Conservation (phyloP, 805 yeast genomes). For the Sugiyamaella chiloensis region DNA sequence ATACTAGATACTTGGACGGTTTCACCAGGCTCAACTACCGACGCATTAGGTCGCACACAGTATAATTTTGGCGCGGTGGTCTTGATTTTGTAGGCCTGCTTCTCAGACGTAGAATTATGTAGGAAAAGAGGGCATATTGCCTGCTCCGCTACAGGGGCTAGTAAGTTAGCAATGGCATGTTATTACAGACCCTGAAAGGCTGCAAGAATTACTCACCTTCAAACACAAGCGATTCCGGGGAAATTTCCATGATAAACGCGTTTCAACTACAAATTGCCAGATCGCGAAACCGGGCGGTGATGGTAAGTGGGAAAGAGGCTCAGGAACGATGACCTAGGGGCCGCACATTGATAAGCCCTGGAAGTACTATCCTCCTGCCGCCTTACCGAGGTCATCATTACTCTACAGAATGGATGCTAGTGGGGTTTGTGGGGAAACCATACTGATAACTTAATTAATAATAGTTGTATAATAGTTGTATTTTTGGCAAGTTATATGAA, state of each 20-base stretch:
- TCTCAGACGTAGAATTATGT: conserved; percentile 53
- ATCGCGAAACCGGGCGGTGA: conserved; percentile 8
- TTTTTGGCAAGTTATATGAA: too few species aligned
- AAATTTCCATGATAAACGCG: conserved; percentile 54
- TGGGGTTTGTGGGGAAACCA: too few species aligned
- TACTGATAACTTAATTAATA: too few species aligned
- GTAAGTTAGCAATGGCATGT: conserved; percentile 3
- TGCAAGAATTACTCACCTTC: conserved; percentile 46
- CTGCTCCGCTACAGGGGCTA: conserved; percentile 74
- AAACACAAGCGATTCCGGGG: conserved; percentile 71
- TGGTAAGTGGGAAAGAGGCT: conserved; percentile 5
- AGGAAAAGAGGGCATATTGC: conserved; percentile 60
- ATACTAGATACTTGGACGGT: conserved; percentile 58
- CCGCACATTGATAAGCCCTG: conserved; percentile 1
- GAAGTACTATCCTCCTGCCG: not conserved
- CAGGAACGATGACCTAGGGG: not conserved
- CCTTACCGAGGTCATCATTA: conserved; percentile 5
- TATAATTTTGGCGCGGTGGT: conserved; percentile 95
- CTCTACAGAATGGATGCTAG: too few species aligned
- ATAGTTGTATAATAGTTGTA: too few species aligned
- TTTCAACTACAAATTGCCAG: not conserved
- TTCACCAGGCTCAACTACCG: conserved; percentile 71
- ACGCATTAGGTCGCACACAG: conserved; percentile 95
- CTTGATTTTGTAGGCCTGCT: conserved; percentile 90
- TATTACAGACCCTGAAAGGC: too few species aligned